Evolutionary conservation across 352 stramenopile genomes (phyloP).

Genomic region (Pythium grandisporangium): DNA sequence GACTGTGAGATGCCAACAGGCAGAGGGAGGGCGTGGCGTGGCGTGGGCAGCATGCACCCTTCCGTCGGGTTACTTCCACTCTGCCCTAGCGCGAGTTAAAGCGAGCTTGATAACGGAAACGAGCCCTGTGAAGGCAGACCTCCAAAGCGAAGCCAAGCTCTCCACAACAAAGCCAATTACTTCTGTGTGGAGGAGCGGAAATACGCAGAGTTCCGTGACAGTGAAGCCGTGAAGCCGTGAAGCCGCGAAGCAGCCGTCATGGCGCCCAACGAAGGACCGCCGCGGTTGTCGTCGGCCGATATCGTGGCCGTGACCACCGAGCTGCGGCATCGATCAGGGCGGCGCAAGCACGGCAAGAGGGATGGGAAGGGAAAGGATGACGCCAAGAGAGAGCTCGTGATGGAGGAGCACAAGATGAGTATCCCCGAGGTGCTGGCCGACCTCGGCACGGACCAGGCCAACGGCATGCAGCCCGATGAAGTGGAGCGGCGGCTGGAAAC

Average conservation of each 20-base stretch:
- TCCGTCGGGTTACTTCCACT: too few species aligned
- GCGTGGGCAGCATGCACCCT: too few species aligned
- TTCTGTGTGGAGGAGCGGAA: too few species aligned
- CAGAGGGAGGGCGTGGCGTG: too few species aligned
- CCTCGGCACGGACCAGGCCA: constrained; percentile 34
- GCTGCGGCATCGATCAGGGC: constrained; percentile 50
- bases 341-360: constrained; percentile 44
- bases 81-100: too few species aligned
- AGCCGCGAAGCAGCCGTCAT: too few species aligned
- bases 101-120: too few species aligned
- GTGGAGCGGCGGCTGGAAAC: constrained; percentile 44
- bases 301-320: constrained; percentile 80
- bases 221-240: not conserved
- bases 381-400: constrained; percentile 72
- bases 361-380: constrained; percentile 45
- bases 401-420: constrained; percentile 74
- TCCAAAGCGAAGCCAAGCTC: too few species aligned
- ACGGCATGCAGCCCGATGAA: constrained; percentile 55
- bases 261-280: constrained; percentile 15
- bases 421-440: constrained; percentile 57
- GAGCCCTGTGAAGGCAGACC: too few species aligned
- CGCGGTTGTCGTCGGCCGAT: constrained; percentile 68
- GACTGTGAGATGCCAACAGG: too few species aligned
- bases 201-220: too few species aligned
- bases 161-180: too few species aligned